A percentile compares a stretch with the other conserved stretches of the same genome.
Conservation (phyloP, 108 stramenopile species). For the Skeletonema potamos region DNA sequence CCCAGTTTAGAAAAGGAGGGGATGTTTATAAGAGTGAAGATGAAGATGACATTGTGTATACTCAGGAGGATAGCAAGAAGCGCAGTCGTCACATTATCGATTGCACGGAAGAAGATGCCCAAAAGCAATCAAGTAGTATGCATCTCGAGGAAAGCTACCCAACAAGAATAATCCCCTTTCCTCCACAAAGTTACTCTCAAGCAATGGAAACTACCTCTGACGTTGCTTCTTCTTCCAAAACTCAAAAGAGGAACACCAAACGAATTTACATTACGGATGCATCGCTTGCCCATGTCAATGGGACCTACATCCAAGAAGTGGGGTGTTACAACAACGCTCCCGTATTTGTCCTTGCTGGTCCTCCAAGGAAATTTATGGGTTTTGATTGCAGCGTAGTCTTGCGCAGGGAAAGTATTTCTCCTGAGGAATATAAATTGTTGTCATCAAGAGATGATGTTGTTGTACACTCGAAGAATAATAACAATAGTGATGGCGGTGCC, state of each 20-base stretch:
- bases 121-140: not conserved
- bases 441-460: not conserved
- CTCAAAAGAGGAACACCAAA: conserved; percentile 9
- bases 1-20: not conserved
- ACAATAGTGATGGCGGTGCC: not conserved
- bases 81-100: conserved; percentile 23
- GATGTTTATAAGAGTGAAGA: not conserved
- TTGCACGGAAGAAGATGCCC: conserved; percentile 24
- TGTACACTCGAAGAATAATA: not conserved
- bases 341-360: conserved; percentile 33
- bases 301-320: conserved; percentile 41
- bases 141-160: not conserved
- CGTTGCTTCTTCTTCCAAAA: not conserved
- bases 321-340: conserved; percentile 22
- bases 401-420: conserved; percentile 17
- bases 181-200: not conserved
- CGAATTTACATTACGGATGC: conserved; percentile 28
- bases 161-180: not conserved
- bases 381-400: conserved; percentile 40
- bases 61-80: not conserved
- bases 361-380: conserved; percentile 45
- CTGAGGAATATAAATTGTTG: not conserved
- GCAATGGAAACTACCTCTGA: not conserved
- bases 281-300: conserved; percentile 38
- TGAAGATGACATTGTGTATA: not conserved